These are phyloP conservation scores for Blastobotrys mokoenaii DNA, from an alignment of 805 yeast species.

Conservation along the genomic window DNA sequence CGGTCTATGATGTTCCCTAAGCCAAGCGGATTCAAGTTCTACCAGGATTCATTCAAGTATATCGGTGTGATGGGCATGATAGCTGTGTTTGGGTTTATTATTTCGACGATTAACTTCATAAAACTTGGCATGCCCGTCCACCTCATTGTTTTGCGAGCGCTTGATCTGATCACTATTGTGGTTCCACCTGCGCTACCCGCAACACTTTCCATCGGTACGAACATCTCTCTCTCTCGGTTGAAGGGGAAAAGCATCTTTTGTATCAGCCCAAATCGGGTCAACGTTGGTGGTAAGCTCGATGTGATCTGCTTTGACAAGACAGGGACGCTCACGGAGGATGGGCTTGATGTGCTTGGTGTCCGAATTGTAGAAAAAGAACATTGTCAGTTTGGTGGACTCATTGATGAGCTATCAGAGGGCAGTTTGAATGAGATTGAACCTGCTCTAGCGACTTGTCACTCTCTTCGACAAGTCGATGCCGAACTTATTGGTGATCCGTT, in stretches of 20 bases:
- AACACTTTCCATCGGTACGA: conserved; percentile 91
- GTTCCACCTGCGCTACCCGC: conserved; percentile 99
- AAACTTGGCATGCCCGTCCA: conserved; percentile 60
- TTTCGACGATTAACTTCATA: conserved; percentile 77
- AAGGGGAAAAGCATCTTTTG: conserved; percentile 68
- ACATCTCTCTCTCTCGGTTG: conserved; percentile 76
- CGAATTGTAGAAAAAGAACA: conserved; percentile 30
- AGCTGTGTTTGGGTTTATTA: conserved; percentile 75
- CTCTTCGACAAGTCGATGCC: conserved; percentile 68
- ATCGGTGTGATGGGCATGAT: conserved; percentile 89
- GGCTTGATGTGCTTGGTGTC: conserved; percentile 75
- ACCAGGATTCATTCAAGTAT: conserved; percentile 88
- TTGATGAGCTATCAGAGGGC: conserved; percentile 7
- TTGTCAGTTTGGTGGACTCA: conserved; percentile 6
- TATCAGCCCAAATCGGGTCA: conserved; percentile 88
- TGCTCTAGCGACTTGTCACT: conserved; percentile 78
- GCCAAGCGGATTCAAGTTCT: conserved; percentile 88
- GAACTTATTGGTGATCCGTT: conserved; percentile 89
- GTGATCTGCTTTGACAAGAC: conserved; percentile 92
- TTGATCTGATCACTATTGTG: conserved; percentile 91
- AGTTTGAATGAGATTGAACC: conserved; percentile 26
- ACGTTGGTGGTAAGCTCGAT: conserved; percentile 92
- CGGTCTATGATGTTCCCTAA: conserved; percentile 96
- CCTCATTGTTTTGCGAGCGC: conserved; percentile 75
- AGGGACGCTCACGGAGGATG: conserved; percentile 96